A percentile compares a stretch with the other conserved stretches of the same genome.
Conservation (phyloP, 495 filamentous ascomycete genomes). For the Neurospora sp. region DNA sequence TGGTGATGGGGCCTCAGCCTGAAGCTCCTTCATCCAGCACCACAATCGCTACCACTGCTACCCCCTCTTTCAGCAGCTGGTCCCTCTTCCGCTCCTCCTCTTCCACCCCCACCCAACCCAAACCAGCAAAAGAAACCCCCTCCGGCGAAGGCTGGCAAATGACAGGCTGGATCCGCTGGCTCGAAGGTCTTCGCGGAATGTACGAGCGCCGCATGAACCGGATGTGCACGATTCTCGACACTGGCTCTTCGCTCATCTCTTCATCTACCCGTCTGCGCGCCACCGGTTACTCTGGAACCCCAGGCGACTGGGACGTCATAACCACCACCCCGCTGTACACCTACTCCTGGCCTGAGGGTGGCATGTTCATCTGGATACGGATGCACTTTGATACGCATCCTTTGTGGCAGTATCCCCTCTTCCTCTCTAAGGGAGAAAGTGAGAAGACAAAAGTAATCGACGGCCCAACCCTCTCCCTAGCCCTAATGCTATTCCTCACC, state of each 20-base stretch:
- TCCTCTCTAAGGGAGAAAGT: not conserved
- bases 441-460: slow-evolving; percentile 11
- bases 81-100: not conserved
- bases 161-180: slow-evolving; percentile 83
- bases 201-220: slow-evolving; percentile 75
- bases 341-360: slow-evolving; percentile 72
- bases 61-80: slow-evolving; percentile 8
- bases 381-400: slow-evolving; percentile 63
- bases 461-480: slow-evolving; percentile 39
- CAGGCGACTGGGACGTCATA: slow-evolving; percentile 57
- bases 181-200: slow-evolving; percentile 65
- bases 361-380: slow-evolving; percentile 87
- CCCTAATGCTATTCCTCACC: slow-evolving; percentile 66
- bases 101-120: not conserved
- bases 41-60: slow-evolving; percentile 15
- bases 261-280: slow-evolving; percentile 27
- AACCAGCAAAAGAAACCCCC: not conserved
- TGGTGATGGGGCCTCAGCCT: slow-evolving; percentile 59
- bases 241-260: slow-evolving; percentile 49
- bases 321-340: slow-evolving; percentile 59
- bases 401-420: slow-evolving; percentile 33
- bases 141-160: slow-evolving; percentile 55
- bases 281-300: not conserved
- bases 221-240: slow-evolving; percentile 64
- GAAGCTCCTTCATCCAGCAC: slow-evolving; percentile 22